phyloP scores from a whole-genome alignment of 2,329 filamentous ascomycete species.

The Penicillium sp. region DNA sequence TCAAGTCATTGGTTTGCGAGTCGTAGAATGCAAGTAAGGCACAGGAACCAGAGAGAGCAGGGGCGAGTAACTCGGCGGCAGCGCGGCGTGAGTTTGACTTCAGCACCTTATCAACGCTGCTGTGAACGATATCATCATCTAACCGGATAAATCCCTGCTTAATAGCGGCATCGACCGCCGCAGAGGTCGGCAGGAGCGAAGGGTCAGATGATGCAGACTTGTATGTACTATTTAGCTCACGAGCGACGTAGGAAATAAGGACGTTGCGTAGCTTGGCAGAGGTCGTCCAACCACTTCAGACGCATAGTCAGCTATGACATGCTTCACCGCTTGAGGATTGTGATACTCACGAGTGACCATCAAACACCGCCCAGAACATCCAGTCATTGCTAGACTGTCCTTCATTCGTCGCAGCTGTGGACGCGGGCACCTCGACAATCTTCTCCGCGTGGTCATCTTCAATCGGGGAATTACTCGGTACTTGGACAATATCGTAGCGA shows the following conservation, averaged over 20 bases:
- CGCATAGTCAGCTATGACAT: constrained; percentile 9
- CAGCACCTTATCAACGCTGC: constrained; percentile 88
- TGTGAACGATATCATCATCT: constrained; percentile 92
- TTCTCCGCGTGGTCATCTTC: constrained; percentile 98
- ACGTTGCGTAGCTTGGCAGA: constrained; percentile 93
- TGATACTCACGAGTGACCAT: constrained; percentile 81
- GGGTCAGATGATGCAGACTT: constrained; percentile 69
- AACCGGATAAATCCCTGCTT: constrained; percentile 87
- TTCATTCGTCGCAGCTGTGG: constrained; percentile 59
- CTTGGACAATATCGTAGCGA: constrained; percentile 91
- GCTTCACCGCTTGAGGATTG: not conserved
- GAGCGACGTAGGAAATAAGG: constrained; percentile 88
- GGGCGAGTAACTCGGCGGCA: constrained; percentile 88
- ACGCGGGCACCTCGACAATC: constrained; percentile 85
- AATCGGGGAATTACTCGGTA: constrained; percentile 95
- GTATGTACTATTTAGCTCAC: constrained; percentile 91
- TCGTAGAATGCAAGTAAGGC: constrained; percentile 97
- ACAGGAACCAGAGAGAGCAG: constrained; percentile 95
- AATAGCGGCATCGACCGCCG: constrained; percentile 87
- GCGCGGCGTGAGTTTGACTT: constrained; percentile 88
- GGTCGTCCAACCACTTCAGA: constrained; percentile 86
- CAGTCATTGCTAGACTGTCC: constrained; percentile 74
- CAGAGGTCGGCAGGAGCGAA: constrained; percentile 70
- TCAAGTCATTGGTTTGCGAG: constrained; percentile 79
- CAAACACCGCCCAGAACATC: constrained; percentile 99